A percentile compares a stretch with the other conserved stretches of the same genome.
Evolutionary conservation across 768 basidiomycete species (phyloP).

Genomic region (Boletus tylopilopsis): DNA sequence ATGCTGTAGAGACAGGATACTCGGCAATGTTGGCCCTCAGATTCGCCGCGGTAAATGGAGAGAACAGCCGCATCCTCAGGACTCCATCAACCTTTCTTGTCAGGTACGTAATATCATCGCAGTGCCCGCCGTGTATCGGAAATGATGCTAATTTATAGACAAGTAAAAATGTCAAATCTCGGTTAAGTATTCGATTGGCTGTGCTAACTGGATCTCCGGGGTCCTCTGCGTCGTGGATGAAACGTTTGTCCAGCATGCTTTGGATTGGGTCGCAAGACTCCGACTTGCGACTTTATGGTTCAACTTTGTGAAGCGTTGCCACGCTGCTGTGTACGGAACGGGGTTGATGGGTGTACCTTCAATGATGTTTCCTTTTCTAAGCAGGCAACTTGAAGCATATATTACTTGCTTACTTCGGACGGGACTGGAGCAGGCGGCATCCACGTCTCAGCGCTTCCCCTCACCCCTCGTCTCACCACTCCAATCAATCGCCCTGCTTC

Average conservation of each 20-base stretch:
- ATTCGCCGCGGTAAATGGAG: too few species aligned
- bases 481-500: background rate
- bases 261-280: conserved; percentile 14
- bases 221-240: background rate
- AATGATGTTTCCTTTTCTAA: conserved; percentile 12
- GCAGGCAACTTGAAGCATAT: conserved; percentile 8
- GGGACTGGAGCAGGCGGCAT: background rate
- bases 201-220: background rate
- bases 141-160: too few species aligned
- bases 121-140: too few species aligned
- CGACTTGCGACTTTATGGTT: background rate
- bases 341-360: conserved; percentile 24
- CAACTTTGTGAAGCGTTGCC: conserved; percentile 6
- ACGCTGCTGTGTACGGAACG: conserved; percentile 16
- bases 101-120: too few species aligned
- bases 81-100: too few species aligned
- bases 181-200: too few species aligned
- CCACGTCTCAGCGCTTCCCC: conserved; percentile 1
- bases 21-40: too few species aligned
- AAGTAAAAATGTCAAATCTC: too few species aligned
- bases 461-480: background rate
- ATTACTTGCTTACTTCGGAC: conserved; percentile 1
- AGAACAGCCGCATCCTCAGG: too few species aligned
- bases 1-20: too few species aligned
- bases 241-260: conserved; percentile 6